Evolutionary conservation across 352 stramenopile species (phyloP).

Genomic region (Globisporangium perplexum): DNA sequence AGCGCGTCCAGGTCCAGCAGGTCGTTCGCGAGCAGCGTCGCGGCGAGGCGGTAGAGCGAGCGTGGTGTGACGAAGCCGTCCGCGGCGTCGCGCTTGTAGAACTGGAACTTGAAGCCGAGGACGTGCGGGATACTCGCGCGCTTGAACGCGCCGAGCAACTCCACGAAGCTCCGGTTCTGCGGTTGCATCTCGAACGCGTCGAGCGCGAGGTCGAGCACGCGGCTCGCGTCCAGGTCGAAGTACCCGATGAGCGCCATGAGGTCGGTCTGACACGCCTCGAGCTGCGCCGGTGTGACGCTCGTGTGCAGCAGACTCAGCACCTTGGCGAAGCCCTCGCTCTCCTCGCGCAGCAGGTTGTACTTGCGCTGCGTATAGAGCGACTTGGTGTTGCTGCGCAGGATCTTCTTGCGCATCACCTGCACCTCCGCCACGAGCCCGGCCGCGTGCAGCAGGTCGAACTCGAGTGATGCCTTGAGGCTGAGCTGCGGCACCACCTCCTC

Average conservation of each 20-base stretch:
- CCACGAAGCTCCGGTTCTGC: constrained; percentile 65
- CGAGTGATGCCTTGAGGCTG: constrained; percentile 57
- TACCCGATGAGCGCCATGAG: constrained; percentile 78
- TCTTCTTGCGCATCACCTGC: constrained; percentile 54
- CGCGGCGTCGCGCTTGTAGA: constrained; percentile 65
- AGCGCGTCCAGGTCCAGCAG: constrained; percentile 74
- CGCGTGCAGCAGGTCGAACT: constrained; percentile 72
- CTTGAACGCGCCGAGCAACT: constrained; percentile 72
- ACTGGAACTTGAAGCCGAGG: constrained; percentile 92
- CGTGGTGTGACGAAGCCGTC: constrained; percentile 43
- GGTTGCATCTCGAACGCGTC: constrained; percentile 91
- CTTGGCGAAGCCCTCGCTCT: constrained; percentile 96
- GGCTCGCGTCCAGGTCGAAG: constrained; percentile 96
- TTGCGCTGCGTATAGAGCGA: constrained; percentile 94
- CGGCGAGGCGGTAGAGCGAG: constrained; percentile 81
- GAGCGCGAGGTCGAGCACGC: constrained; percentile 91
- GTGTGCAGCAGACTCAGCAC: constrained; percentile 82
- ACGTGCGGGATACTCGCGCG: constrained; percentile 81
- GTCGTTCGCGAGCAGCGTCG: constrained; percentile 81
- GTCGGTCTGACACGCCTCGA: constrained; percentile 66
- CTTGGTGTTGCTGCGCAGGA: constrained; percentile 84
- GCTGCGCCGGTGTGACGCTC: constrained; percentile 49
- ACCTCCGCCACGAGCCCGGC: constrained; percentile 51
- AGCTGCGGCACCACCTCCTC: constrained; percentile 52
- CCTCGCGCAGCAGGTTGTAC: constrained; percentile 96